Evolutionary conservation across 2,329 filamentous ascomycete genomes (phyloP), one percentile per base, ranked within the genome.

Genomic region (Paraphoma sp.): DNA sequence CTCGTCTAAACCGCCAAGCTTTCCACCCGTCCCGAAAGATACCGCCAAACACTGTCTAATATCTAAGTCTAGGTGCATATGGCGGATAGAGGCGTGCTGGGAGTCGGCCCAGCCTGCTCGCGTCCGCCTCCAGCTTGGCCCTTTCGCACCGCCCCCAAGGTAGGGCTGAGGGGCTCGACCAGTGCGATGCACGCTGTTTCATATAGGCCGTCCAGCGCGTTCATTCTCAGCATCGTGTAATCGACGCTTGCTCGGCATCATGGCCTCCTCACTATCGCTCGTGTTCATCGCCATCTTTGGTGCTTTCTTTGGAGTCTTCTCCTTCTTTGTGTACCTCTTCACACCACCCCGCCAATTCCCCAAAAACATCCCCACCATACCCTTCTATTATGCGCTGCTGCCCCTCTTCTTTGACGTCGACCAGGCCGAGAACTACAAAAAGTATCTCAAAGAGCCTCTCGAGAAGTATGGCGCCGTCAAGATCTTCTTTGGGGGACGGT

Each of bases 401-500:
- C 75, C 79, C 0, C 73, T 82, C 3, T 73, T 80, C 65, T 70
- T 67, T 43, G 77, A 81, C 47, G 74, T 79, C 17, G 80, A 81
- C 53, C 79, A 82, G 63, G 71, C 75, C 4, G 73, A 80, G 14
- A 72, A 78, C 6, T 81, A 78, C 60, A 64, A 60, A 11, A 56
- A 65, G 48, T 79, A 80, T 60, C 72, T 81, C 43, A 71, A 78
- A 38, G 62, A 69, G 50, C 78, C 78, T 2, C 64, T 80, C 6
- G 67, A 68, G 9, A 68, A 67, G n/a, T 73, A 78, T 45, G 78
- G 82, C 4, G 81, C 81, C 1, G 81, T 83, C 16, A 78, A 81
- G 53, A 69, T 83, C 29, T 83, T 81, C 70, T 82, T 82, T 33
- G 81, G 77, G 1, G 80, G 79, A 0, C 76, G 75, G 41, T 84